A percentile compares a stretch with the other conserved stretches of the same genome.
Conservation (phyloP, 345 rosid species). For the Jatropha curcas region DNA sequence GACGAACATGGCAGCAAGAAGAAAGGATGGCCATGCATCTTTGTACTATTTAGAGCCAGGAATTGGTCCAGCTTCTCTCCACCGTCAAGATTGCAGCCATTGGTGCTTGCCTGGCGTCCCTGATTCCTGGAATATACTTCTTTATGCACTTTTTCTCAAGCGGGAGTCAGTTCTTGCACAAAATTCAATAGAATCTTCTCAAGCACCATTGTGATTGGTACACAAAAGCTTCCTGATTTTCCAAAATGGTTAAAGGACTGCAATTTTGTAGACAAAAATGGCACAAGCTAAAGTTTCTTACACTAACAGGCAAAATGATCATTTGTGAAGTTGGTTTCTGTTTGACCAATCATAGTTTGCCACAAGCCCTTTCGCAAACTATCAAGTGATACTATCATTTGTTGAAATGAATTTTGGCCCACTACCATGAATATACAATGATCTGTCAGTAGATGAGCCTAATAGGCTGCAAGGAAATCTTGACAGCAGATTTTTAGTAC, state of each 20-base stretch:
- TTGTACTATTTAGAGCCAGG: conserved; percentile 59
- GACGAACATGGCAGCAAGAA: conserved; percentile 62
- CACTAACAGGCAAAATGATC: background rate
- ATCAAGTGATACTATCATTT: background rate
- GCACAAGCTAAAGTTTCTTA: background rate
- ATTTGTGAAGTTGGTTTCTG: background rate
- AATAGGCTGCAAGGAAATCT: background rate
- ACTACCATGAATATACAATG: background rate
- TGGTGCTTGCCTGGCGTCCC: conserved; percentile 99
- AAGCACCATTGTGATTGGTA: conserved; percentile 15
- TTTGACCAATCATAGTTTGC: background rate
- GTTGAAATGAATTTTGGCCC: background rate
- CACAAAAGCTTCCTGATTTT: background rate
- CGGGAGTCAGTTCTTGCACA: conserved; percentile 4
- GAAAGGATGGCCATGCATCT: conserved; percentile 88
- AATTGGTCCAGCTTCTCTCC: conserved; percentile 58
- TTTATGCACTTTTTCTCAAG: conserved; percentile 49
- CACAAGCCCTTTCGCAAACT: background rate
- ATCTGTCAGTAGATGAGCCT: background rate
- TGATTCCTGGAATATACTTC: conserved; percentile 88
- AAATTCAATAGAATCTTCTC: conserved; percentile 17
- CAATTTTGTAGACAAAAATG: background rate
- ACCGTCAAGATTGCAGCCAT: conserved; percentile 88
- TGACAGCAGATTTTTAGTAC: background rate
- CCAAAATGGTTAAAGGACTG: background rate